These are phyloP conservation scores for Aleurites moluccanus DNA, from an alignment of 441 rosid species.

Conservation along the genomic window DNA sequence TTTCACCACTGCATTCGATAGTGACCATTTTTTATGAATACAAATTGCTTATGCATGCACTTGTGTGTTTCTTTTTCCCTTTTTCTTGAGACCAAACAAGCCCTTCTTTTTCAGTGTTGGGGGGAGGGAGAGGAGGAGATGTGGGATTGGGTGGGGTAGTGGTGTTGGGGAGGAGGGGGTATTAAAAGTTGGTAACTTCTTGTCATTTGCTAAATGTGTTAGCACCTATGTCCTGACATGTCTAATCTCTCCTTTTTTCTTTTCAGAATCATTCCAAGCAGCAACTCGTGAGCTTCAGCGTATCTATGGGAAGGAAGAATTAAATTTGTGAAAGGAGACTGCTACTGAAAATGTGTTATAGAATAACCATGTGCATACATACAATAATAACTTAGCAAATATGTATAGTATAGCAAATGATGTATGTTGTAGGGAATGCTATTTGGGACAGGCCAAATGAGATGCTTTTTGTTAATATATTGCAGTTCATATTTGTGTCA, in stretches of 20 bases:
- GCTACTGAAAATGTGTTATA: conserved; percentile 12
- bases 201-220: background rate
- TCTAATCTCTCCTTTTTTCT: background rate
- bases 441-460: background rate
- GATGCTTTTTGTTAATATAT: conserved; percentile 13
- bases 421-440: background rate
- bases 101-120: background rate
- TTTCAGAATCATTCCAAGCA: conserved; percentile 65
- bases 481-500: background rate
- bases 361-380: conserved; percentile 24
- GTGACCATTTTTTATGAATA: background rate
- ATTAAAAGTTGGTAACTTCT: background rate
- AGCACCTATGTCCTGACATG: background rate
- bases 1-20: background rate
- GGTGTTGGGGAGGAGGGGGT: background rate
- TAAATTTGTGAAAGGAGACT: conserved; percentile 32
- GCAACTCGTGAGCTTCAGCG: conserved; percentile 80
- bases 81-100: background rate
- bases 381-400: conserved; percentile 3
- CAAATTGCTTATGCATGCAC: background rate
- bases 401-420: background rate
- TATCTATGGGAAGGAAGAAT: conserved; percentile 71
- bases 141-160: too few species aligned
- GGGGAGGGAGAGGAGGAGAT: too few species aligned
- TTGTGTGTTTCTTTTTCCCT: background rate